A percentile compares a stretch with the other conserved stretches of the same genome.
phyloP scores from a whole-genome alignment of 2,329 filamentous ascomycete species.

The Mycocentrospora acerina region DNA sequence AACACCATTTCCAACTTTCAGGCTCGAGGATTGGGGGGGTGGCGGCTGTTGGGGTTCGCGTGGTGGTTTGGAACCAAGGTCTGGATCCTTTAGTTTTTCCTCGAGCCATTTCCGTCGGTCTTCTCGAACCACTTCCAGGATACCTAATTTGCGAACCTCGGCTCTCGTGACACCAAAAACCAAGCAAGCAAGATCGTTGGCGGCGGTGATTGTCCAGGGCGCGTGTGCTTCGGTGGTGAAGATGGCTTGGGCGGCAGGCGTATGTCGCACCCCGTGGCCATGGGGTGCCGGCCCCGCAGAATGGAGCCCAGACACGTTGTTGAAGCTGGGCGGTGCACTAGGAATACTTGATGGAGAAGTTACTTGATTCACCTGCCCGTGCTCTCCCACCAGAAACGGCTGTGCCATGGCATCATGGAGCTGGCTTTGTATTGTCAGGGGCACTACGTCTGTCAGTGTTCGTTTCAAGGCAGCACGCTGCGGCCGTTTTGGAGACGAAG shows the following conservation, averaged over 20 bases:
- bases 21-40: constrained; percentile 32
- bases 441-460: constrained; percentile 81
- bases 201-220: constrained; percentile 94
- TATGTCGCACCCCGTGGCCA: constrained; percentile 86
- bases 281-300: constrained; percentile 57
- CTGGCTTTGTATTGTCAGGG: constrained; percentile 75
- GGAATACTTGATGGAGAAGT: constrained; percentile 51
- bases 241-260: constrained; percentile 89
- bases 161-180: constrained; percentile 99
- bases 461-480: constrained; percentile 71
- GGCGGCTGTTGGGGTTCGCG: constrained; percentile 36
- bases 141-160: constrained; percentile 91
- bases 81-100: constrained; percentile 71
- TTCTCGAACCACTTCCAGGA: constrained; percentile 89
- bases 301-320: constrained; percentile 36
- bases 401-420: constrained; percentile 83
- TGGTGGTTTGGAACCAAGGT: constrained; percentile 48
- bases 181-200: constrained; percentile 93
- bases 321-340: constrained; percentile 37
- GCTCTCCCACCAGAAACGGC: constrained; percentile 67
- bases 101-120: constrained; percentile 89
- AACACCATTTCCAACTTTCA: constrained; percentile 76
- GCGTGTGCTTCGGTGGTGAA: constrained; percentile 91
- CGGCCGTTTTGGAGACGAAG: constrained; percentile 25
- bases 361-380: constrained; percentile 45